phyloP scores from a whole-genome alignment of 2,329 filamentous ascomycete genomes.

The Sphaerulina vaccinii region DNA sequence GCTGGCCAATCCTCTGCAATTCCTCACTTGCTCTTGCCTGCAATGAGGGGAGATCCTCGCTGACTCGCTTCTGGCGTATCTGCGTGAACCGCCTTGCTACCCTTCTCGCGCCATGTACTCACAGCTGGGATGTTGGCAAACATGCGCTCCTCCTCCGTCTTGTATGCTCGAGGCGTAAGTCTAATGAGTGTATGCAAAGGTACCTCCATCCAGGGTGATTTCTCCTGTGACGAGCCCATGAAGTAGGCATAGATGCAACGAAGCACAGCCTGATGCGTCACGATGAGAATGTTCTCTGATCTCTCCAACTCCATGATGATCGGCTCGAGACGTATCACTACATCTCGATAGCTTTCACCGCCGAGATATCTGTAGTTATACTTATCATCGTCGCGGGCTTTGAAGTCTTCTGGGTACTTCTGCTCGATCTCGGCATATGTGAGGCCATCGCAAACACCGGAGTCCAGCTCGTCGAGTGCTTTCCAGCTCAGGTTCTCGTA shows the following conservation, averaged over 20 bases:
- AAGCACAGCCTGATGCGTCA: constrained; percentile 94
- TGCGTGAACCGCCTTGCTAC: constrained; percentile 85
- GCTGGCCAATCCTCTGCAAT: no score
- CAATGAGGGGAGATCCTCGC: constrained; percentile 21
- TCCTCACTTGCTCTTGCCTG: constrained; percentile 22
- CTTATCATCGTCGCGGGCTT: constrained; percentile 94
- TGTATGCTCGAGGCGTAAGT: constrained; percentile 89
- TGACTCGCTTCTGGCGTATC: constrained; percentile 28
- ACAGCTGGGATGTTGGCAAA: constrained; percentile 93
- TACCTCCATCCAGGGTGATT: constrained; percentile 98
- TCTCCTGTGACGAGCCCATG: constrained; percentile 91
- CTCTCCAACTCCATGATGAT: constrained; percentile 99
- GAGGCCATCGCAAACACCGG: constrained; percentile 91
- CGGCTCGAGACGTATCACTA: constrained; percentile 94
- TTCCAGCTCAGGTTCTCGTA: constrained; percentile 99
- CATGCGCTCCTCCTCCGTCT: constrained; percentile 83
- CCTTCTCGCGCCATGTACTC: constrained; percentile 93
- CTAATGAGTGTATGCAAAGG: constrained; percentile 96
- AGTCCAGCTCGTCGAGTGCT: constrained; percentile 93
- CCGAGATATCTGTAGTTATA: constrained; percentile 99
- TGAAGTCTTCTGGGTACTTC: constrained; percentile 89
- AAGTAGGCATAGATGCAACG: constrained; percentile 99
- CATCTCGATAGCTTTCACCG: constrained; percentile 92
- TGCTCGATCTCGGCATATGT: constrained; percentile 95
- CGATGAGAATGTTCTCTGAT: constrained; percentile 94